These are phyloP conservation scores for Scheffersomyces stipitis DNA, from an alignment of 805 yeast species.

Conservation along the genomic window DNA sequence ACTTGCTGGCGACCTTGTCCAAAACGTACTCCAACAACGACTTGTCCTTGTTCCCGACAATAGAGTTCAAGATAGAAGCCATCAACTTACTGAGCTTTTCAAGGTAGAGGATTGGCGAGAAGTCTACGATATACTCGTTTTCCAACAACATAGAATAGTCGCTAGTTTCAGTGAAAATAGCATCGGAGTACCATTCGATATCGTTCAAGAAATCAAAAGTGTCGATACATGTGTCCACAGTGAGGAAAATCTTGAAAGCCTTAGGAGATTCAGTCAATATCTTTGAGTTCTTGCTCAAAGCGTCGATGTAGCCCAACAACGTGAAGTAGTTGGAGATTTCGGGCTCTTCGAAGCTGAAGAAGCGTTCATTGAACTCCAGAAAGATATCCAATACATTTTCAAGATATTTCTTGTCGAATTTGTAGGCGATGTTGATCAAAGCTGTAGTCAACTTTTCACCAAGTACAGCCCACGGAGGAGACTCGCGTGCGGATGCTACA, in stretches of 20 bases:
- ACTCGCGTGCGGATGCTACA: conserved; percentile 18
- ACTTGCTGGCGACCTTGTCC: conserved; percentile 19
- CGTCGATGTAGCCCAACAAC: conserved; percentile 34
- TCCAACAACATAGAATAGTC: conserved; percentile 19
- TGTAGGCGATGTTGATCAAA: conserved; percentile 28
- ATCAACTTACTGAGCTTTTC: conserved; percentile 34
- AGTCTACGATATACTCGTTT: conserved; percentile 26
- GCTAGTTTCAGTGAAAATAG: conserved; percentile 11
- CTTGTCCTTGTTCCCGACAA: conserved; percentile 21
- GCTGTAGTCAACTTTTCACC: conserved; percentile 35
- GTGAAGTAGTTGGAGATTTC: conserved; percentile 35
- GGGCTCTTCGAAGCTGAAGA: conserved; percentile 19
- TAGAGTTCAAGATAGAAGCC: conserved; percentile 33
- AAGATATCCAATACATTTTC: conserved; percentile 28
- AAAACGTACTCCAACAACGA: conserved; percentile 31
- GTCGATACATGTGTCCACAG: conserved; percentile 37
- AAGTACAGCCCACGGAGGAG: conserved; percentile 36
- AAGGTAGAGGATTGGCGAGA: conserved; percentile 36
- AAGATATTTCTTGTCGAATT: conserved; percentile 18
- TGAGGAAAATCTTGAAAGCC: conserved; percentile 29
- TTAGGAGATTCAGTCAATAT: conserved; percentile 22
- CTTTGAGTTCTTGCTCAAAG: conserved; percentile 25
- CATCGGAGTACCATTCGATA: conserved; percentile 30
- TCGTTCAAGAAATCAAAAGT: conserved; percentile 38
- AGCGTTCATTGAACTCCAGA: conserved; percentile 22